Base-by-base conservation (phyloP, 164 flowering plant genomes). In the Akebia trifoliata region DNA sequence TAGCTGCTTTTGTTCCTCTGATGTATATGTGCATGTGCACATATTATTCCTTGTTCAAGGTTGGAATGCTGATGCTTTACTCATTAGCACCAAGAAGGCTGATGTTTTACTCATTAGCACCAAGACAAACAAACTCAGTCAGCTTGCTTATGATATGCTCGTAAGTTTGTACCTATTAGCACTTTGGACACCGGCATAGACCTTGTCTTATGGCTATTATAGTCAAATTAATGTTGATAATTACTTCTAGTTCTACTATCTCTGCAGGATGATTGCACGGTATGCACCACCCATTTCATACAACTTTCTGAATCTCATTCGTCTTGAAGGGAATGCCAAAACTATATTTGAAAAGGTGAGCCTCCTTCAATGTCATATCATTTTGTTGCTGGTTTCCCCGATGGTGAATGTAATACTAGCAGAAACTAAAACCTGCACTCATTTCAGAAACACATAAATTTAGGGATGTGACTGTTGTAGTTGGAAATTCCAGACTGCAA, bases 11-110 rank as follows among this genome's bases (percentile, higher is more conserved):
- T 74, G 74, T 90, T 58, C 99, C 99, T 58, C 75, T 90, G 64
- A 81, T 94, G 95, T 94, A 86, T 66, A 88, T 94, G 99, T 90
- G 99, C 70, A 63, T 90, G 38, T 90, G 99, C 78, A 94, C 99
- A 64, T 94, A 94, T 70, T 94, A 86, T 73, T 94, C 97, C 40
- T 73, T 94, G 73, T 80, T 94, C 78, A 88, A 90, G 70, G 70
- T 87, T 65, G 99, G 97, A 68, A 94, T 84, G 95, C 72, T 84
- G 66, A 88, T 86, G 93, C n/a, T n/a, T n/a, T n/a, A n/a, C n/a
- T n/a, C n/a, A n/a, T n/a, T n/a, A n/a, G n/a, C n/a, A n/a, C n/a
- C n/a, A n/a, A n/a, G n/a, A n/a, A n/a, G n/a, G n/a, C n/a, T n/a
- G n/a, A n/a, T n/a, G n/a, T 90, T 94, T 66, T 94, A 94, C 70